These are phyloP conservation scores for Venturia pyrina DNA, from an alignment of 2,329 filamentous ascomycete species.

Conservation along the genomic window DNA sequence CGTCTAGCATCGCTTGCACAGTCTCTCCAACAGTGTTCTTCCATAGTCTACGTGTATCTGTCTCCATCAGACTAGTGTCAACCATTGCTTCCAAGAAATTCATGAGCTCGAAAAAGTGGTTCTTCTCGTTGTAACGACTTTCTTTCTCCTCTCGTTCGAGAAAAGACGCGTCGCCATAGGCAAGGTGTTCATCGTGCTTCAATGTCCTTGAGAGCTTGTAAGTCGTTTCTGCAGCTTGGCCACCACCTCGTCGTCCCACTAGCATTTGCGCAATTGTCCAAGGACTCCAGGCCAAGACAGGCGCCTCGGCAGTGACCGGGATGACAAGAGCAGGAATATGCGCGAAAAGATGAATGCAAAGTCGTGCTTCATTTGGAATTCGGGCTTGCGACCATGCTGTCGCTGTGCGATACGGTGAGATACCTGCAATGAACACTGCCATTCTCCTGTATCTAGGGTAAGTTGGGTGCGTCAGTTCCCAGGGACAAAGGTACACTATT, in stretches of 20 bases:
- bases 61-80: conserved; percentile 19
- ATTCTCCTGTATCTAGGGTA: conserved; percentile 20
- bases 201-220: neutral
- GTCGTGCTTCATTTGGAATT: conserved; percentile 26
- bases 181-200: neutral
- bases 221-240: conserved; percentile 11
- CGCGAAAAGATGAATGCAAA: conserved; percentile 28
- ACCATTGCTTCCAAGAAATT: conserved; percentile 25
- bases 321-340: conserved; percentile 28
- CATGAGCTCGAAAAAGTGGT: conserved; percentile 26
- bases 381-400: conserved; percentile 28
- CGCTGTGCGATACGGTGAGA: conserved; percentile 26
- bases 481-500: conserved; percentile 15
- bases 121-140: conserved; percentile 17
- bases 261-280: conserved; percentile 27
- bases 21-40: conserved; percentile 21
- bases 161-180: neutral
- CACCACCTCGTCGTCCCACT: conserved; percentile 11
- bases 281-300: conserved; percentile 24
- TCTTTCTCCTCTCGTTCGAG: neutral
- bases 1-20: conserved; percentile 28
- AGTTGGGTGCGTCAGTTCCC: conserved; percentile 3
- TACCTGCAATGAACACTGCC: conserved; percentile 27
- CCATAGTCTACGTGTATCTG: conserved; percentile 22
- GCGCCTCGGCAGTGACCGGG: conserved; percentile 22